Evolutionary conservation across 2,329 filamentous ascomycete species (phyloP).

Genomic region (Colletotrichum phormii): DNA sequence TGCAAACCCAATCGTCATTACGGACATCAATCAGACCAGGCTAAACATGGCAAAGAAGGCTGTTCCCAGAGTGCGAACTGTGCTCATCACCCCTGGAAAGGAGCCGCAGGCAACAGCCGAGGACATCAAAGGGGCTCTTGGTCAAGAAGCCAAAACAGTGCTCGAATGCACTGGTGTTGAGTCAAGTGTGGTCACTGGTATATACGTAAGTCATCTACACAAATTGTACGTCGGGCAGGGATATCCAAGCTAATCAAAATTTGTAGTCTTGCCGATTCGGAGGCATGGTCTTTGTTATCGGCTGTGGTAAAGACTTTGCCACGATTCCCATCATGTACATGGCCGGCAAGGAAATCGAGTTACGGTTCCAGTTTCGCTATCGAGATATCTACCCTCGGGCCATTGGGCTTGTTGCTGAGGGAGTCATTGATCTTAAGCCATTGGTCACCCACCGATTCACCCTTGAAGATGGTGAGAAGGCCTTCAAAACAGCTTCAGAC

Average conservation of each 20-base stretch:
- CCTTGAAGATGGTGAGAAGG: constrained; percentile 47
- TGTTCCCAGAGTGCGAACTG: constrained; percentile 18
- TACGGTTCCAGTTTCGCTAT: constrained; percentile 53
- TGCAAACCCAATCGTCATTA: constrained; percentile 54
- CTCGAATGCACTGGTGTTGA: constrained; percentile 78
- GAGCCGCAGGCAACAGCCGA: constrained; percentile 26
- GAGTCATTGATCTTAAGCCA: constrained; percentile 43
- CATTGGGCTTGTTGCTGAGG: constrained; percentile 48
- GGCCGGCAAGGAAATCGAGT: constrained; percentile 46
- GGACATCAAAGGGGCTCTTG: constrained; percentile 42
- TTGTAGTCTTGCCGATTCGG: constrained; percentile 43
- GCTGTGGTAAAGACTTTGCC: constrained; percentile 48
- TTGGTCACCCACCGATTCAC: constrained; percentile 47
- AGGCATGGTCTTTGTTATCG: constrained; percentile 50
- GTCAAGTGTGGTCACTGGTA: constrained; percentile 69
- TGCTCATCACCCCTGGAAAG: constrained; percentile 9
- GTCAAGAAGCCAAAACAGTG: constrained; percentile 63
- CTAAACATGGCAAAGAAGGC: constrained; percentile 17
- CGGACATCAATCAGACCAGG: constrained; percentile 46
- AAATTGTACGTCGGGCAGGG: neutral
- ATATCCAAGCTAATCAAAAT: neutral
- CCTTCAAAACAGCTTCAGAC: constrained; percentile 39
- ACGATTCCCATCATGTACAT: constrained; percentile 52
- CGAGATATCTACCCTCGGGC: constrained; percentile 53
- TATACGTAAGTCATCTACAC: constrained; percentile 57